Evolutionary conservation across 768 basidiomycete genomes (phyloP).

Genomic region (Royoungia palumana): DNA sequence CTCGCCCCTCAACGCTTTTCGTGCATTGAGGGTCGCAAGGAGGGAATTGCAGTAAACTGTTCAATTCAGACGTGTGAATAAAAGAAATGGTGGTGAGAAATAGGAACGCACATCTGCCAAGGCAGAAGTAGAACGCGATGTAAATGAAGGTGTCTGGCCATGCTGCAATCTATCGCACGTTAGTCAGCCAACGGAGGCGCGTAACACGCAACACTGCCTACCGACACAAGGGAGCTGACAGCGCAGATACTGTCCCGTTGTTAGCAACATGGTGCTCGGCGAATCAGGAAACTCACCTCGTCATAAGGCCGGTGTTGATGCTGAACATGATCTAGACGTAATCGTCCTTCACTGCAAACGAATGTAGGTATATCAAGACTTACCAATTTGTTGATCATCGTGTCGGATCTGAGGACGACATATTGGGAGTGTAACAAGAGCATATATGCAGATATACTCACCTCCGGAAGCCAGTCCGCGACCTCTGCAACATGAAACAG

Average conservation of each 20-base stretch:
- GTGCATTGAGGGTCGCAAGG: slow-evolving; percentile 57
- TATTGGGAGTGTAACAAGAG: background rate
- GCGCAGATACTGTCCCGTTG: slow-evolving; percentile 44
- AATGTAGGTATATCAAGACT: background rate
- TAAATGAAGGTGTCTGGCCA: slow-evolving; percentile 55
- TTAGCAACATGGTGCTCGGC: background rate
- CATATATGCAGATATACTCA: background rate
- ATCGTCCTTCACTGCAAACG: background rate
- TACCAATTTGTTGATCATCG: slow-evolving; percentile 49
- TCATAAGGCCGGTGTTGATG: slow-evolving; percentile 41
- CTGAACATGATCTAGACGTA: slow-evolving; percentile 45
- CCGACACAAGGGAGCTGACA: slow-evolving; percentile 56
- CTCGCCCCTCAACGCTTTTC: slow-evolving; percentile 43
- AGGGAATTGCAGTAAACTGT: slow-evolving; percentile 61
- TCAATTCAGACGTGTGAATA: background rate
- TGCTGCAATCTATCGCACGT: slow-evolving; percentile 42
- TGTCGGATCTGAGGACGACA: slow-evolving; percentile 39
- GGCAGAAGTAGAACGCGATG: slow-evolving; percentile 61
- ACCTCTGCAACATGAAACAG: slow-evolving; percentile 44
- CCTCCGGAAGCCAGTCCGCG: slow-evolving; percentile 55
- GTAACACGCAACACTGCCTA: slow-evolving; percentile 14
- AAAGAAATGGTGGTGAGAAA: background rate
- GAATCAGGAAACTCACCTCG: slow-evolving; percentile 14
- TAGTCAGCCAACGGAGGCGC: background rate
- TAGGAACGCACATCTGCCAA: slow-evolving; percentile 51